Conservation (phyloP, 768 basidiomycete species). For the Obba rivulosa region DNA sequence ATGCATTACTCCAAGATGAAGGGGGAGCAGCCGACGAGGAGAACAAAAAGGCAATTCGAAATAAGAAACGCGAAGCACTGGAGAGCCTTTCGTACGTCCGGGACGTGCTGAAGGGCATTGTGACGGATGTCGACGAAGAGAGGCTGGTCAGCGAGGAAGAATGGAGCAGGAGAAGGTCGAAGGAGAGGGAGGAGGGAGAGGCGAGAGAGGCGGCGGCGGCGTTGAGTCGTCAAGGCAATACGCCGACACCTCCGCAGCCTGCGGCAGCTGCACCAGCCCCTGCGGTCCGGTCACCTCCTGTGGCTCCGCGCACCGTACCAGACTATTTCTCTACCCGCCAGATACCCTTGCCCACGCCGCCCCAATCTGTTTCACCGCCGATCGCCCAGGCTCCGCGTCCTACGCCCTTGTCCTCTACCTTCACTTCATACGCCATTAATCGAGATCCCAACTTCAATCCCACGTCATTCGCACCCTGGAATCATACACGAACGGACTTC, state of each 20-base stretch:
- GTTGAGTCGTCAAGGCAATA: constrained; percentile 7
- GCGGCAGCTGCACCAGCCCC: constrained; percentile 17
- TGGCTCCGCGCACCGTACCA: constrained; percentile 5
- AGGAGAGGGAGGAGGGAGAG: constrained; percentile 19
- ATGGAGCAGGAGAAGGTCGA: constrained; percentile 29
- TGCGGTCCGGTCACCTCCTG: constrained; percentile 7
- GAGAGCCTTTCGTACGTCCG: constrained; percentile 75
- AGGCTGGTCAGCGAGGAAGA: constrained; percentile 56
- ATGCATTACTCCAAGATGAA: constrained; percentile 55
- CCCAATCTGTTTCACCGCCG: constrained; percentile 8
- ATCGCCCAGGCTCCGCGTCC: constrained; percentile 11
- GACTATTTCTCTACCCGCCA: constrained; percentile 15
- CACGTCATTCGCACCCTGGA: constrained; percentile 46
- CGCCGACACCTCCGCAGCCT: constrained; percentile 16
- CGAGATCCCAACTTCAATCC: constrained; percentile 8
- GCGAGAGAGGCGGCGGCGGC: constrained; percentile 12
- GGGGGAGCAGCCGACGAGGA: constrained; percentile 38
- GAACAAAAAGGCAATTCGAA: constrained; percentile 36
- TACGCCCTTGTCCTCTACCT: constrained; percentile 10
- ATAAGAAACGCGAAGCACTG: constrained; percentile 53
- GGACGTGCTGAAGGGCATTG: constrained; percentile 58
- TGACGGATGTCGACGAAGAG: constrained; percentile 54
- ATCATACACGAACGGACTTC: constrained; percentile 50
- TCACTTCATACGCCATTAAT: constrained; percentile 11
- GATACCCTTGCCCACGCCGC: constrained; percentile 15